These are phyloP conservation scores for Rhodotorula sp. DNA, from an alignment of 1,284 basidiomycete species.

Conservation along the genomic window DNA sequence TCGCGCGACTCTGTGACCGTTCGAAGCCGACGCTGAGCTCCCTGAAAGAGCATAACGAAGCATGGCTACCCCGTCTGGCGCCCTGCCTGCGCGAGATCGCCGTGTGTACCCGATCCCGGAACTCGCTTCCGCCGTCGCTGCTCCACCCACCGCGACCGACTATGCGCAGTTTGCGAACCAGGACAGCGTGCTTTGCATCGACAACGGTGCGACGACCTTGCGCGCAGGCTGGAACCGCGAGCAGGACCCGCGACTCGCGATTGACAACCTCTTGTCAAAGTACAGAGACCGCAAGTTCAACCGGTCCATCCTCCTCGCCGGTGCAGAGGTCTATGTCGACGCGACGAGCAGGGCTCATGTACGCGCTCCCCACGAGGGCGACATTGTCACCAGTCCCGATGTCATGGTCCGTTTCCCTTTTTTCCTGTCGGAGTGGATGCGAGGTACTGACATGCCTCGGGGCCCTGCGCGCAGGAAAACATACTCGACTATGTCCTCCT, in stretches of 20 bases:
- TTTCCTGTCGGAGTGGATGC: not conserved
- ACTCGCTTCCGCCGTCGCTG: constrained; percentile 15
- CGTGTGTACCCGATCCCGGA: constrained; percentile 29
- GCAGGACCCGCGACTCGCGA: constrained; percentile 56
- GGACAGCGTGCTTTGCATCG: constrained; percentile 65
- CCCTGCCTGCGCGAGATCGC: not conserved
- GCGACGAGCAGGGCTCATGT: constrained; percentile 73
- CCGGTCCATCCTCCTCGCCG: constrained; percentile 75
- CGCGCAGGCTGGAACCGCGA: constrained; percentile 76
- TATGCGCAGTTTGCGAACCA: not conserved
- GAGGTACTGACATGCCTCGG: not conserved
- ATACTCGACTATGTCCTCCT: constrained; percentile 89
- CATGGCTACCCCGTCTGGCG: too few species aligned
- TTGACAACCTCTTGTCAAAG: constrained; percentile 71
- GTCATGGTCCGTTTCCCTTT: constrained; percentile 65
- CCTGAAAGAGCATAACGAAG: too few species aligned
- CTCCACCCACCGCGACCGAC: constrained; percentile 7
- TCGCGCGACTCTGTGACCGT: too few species aligned
- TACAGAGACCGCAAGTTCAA: constrained; percentile 85
- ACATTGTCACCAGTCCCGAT: constrained; percentile 83
- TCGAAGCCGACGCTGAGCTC: too few species aligned
- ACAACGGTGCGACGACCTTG: constrained; percentile 76
- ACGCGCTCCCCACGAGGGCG: constrained; percentile 82
- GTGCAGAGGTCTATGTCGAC: constrained; percentile 78
- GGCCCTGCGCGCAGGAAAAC: constrained; percentile 68